Base-by-base conservation (phyloP, 116 monocot species). In the Papilionanthe hybrid region DNA sequence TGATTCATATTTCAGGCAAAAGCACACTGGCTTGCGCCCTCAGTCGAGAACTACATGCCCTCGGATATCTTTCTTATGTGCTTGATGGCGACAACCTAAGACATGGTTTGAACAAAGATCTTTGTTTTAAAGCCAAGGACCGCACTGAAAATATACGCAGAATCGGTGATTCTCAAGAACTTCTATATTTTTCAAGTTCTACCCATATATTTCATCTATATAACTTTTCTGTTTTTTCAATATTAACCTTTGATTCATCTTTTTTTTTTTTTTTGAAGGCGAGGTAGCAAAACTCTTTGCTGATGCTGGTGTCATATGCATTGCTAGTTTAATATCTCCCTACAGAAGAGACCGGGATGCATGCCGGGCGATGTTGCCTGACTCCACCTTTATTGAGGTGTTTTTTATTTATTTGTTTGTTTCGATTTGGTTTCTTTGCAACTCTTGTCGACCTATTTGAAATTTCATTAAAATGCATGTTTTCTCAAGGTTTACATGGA, bases 211-310 rank as follows among this genome's bases (percentile, higher is more conserved):
- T 37, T 37, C 37, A 37, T 37, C 37, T 37, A 37, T 37, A 37
- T 37, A n/a, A 37, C 37, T 37, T 37, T 37, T 37, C 37, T 37
- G 37, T 3, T 4, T 37, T 37, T 37, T 37, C 37, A 37, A 37
- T 37, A 37, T 37, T 37, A 37, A 37, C 37, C 37, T 37, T 37
- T 37, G 37, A 37, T 37, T 37, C 20, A 73, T 73, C 18, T 72
- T 4, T 68, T 69, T 69, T 17, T 69, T 37, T 44, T 69, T 48
- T 76, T 69, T 48, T 79, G 42, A 71, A 96, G 96, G 96, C 47
- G 96, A 96, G 84, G 92, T 96, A 53, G 92, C 94, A 79, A 96
- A 96, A 67, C 92, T 96, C 1, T 96, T 96, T 85, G 92, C 92
- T 45, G 96, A 96, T 88, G 85, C 94, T 89, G 96, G 96, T 79